These are phyloP conservation scores for Cladophialophora immunda DNA, from an alignment of 2,329 filamentous ascomycete genomes.

Conservation along the genomic window DNA sequence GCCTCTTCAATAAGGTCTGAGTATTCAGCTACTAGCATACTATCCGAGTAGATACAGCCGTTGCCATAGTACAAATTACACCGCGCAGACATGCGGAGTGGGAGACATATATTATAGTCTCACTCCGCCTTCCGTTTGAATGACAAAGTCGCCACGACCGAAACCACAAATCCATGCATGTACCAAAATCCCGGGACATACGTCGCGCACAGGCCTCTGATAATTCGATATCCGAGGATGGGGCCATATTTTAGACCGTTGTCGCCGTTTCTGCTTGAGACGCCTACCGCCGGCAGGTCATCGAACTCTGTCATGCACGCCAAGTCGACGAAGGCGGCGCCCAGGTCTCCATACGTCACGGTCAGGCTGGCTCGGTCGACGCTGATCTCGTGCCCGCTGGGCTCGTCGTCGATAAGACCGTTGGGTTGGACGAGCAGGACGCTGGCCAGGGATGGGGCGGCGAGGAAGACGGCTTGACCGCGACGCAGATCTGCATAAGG, in stretches of 20 bases:
- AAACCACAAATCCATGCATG: background rate
- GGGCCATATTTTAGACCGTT: slow-evolving; percentile 18
- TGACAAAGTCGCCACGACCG: background rate
- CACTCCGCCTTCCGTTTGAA: background rate
- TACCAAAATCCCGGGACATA: slow-evolving; percentile 23
- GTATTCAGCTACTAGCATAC: too few relatives aligned
- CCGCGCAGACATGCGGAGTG: background rate
- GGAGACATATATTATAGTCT: background rate
- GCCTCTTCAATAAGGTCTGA: too few relatives aligned
- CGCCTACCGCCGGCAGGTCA: slow-evolving; percentile 10
- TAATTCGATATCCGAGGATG: background rate
- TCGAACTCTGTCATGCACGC: slow-evolving; percentile 3
- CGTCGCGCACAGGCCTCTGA: slow-evolving; percentile 8
- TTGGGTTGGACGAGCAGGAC: slow-evolving; percentile 20
- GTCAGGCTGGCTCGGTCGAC: slow-evolving; percentile 5
- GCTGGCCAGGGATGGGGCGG: slow-evolving; percentile 3
- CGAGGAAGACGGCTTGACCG: slow-evolving; percentile 4
- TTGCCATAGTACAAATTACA: background rate
- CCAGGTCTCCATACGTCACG: slow-evolving; percentile 20
- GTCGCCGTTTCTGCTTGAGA: slow-evolving; percentile 24
- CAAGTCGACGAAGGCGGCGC: slow-evolving; percentile 19
- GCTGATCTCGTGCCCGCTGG: slow-evolving; percentile 21
- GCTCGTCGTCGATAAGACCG: slow-evolving; percentile 14
- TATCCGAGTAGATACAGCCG: background rate
- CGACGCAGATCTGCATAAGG: slow-evolving; percentile 22